phyloP scores from a whole-genome alignment of 2,329 filamentous ascomycete genomes.

The Emmonsiellopsis sp. region DNA sequence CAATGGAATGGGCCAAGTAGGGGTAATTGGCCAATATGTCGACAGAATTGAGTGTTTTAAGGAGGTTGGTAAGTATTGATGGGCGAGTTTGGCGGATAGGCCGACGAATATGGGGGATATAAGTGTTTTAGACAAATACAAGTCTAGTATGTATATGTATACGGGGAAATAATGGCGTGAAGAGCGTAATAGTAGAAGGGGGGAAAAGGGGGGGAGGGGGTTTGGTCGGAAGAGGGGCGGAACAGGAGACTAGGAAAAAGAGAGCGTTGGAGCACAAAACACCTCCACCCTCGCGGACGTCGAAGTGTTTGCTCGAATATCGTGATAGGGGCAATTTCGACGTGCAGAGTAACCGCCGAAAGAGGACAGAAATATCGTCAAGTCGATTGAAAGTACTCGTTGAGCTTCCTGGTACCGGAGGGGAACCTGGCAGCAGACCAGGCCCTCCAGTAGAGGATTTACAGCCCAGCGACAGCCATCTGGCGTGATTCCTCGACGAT shows the following conservation, averaged over 20 bases:
- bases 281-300: constrained; percentile 29
- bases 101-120: too few species aligned
- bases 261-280: constrained; percentile 18
- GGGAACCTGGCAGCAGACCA: constrained; percentile 2
- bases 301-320: constrained; percentile 30
- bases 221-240: not conserved
- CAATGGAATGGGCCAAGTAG: not conserved
- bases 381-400: constrained; percentile 56
- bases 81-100: too few species aligned
- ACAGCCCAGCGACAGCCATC: constrained; percentile 80
- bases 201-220: not conserved
- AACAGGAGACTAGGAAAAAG: not conserved
- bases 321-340: constrained; percentile 54
- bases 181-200: not conserved
- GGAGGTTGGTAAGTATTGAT: not conserved
- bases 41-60: not conserved
- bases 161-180: not conserved
- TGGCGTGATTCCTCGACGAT: constrained; percentile 69
- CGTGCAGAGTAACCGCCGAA: constrained; percentile 37
- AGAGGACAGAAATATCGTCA: constrained; percentile 47
- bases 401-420: constrained; percentile 71
- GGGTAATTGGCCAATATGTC: not conserved
- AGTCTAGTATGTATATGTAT: too few species aligned
- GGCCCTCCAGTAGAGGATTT: constrained; percentile 74
- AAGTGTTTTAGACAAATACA: too few species aligned